Base-by-base conservation (phyloP, 2,329 filamentous ascomycete species). In the Ustulina deusta region DNA sequence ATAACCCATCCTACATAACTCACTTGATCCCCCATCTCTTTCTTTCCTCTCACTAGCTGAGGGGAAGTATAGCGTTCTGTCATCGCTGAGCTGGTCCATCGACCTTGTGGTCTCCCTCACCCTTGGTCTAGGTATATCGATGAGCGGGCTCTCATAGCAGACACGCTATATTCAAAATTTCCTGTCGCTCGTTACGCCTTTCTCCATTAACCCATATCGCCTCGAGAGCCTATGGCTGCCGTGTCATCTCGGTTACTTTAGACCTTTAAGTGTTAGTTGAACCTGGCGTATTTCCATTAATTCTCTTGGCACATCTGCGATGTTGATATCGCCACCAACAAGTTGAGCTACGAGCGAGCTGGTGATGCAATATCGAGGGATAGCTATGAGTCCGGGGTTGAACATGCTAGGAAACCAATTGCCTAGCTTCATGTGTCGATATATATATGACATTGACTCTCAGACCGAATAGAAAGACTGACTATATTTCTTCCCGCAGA, bases 141-240 rank as follows among this genome's bases (percentile, higher is more conserved):
- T 70, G 68, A 70, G 68, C 68, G 48, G 55, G 65, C 32, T 65
- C 65, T 60, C 32, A 54, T 68, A 70, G 55, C 52, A 67, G 46
- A 44, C 49, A 54, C 48, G 20, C 44, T 52, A 48, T 64, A 57
- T 56, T 59, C 61, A 63, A 60, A 58, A 54, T 52, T 61, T 66
- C 44, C 62, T 59, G 69, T 70, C 69, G 56, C 60, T 70, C 69
- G 69, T 70, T 70, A 69, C 38, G 10, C 44, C 44, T 57, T n/a
- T 66, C 49, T 38, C 57, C 46, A 29, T 40, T 52, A 15, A 42
- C 20, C 46, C 40, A 29, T n/a, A 27, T n/a, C 17, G 27, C 52
- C 48, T 66, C 27, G 27, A 38, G 59, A 48, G 38, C 38, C 55
- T 13, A 60, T 55, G 49, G 46, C 36, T 25, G 22, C 27, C 9